phyloP scores from a whole-genome alignment of 2,329 filamentous ascomycete genomes.

The Leptographium radiaticola region DNA sequence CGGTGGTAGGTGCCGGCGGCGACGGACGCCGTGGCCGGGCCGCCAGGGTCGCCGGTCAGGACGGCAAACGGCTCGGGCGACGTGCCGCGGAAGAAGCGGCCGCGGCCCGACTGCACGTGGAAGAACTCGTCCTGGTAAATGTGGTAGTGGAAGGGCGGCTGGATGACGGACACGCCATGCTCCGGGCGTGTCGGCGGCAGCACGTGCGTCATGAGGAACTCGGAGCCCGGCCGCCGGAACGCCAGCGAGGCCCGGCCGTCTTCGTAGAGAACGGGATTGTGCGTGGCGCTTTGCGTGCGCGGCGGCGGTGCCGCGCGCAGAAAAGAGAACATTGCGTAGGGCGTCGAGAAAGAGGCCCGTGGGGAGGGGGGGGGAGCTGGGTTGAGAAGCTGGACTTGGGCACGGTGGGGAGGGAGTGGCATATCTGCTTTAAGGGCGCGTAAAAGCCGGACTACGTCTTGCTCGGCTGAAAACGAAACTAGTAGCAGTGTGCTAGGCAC shows the following conservation, averaged over 20 bases:
- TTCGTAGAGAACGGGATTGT: slow-evolving; percentile 3
- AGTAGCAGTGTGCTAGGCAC: no score
- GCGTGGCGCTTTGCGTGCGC: not conserved
- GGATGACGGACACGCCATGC: slow-evolving; percentile 3
- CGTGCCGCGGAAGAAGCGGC: slow-evolving; percentile 10
- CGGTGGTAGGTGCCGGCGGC: slow-evolving; percentile 4
- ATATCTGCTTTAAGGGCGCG: no score
- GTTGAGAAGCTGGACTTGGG: no score
- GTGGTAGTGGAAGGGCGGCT: slow-evolving; percentile 14
- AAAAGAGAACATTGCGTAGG: not conserved
- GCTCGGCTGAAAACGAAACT: no score
- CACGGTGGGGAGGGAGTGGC: no score
- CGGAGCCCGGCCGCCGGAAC: slow-evolving; percentile 3
- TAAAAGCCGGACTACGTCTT: no score
- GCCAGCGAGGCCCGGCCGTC: slow-evolving; percentile 3
- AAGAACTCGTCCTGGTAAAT: slow-evolving; percentile 13
- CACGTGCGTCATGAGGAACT: slow-evolving; percentile 6
- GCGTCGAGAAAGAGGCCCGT: no score
- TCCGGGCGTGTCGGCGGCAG: not conserved
- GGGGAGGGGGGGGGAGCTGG: no score
- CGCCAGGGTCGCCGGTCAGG: not conserved
- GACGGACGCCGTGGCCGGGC: not conserved
- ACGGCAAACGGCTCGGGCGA: not conserved
- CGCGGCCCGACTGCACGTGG: slow-evolving; percentile 8
- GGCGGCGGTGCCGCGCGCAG: not conserved